These are phyloP conservation scores for Quercus rubra DNA, from an alignment of 306 rosid genomes.

Conservation along the genomic window DNA sequence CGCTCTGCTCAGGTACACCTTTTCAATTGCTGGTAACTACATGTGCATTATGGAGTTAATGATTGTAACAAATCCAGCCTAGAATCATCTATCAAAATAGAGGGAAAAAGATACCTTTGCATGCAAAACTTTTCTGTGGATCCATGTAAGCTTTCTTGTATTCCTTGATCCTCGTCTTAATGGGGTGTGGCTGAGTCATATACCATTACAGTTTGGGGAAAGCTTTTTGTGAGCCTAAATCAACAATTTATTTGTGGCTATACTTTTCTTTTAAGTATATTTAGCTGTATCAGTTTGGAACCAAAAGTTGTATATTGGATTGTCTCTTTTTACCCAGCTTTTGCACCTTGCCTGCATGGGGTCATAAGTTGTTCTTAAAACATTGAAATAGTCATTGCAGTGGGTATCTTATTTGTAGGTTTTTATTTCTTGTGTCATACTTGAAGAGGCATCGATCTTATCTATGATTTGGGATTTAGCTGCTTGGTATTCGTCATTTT, in stretches of 20 bases:
- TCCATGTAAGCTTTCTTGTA: not conserved
- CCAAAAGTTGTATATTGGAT: not conserved
- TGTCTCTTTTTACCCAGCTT: not conserved
- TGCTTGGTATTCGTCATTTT: slow-evolving; percentile 12
- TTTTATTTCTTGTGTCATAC: not conserved
- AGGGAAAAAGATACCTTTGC: not conserved
- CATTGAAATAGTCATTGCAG: not conserved
- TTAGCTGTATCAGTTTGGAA: not conserved
- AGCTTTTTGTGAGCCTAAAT: not conserved
- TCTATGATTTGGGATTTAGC: not conserved
- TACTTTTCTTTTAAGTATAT: not conserved
- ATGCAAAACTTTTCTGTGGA: not conserved
- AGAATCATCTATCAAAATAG: not conserved
- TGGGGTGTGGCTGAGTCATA: not conserved
- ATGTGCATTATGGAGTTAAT: slow-evolving; percentile 15
- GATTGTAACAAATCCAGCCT: slow-evolving; percentile 2
- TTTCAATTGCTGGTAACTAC: slow-evolving; percentile 10
- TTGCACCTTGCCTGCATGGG: not conserved
- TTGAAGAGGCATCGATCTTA: not conserved
- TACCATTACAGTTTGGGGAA: not conserved
- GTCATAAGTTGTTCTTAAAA: not conserved
- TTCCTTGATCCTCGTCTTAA: not conserved
- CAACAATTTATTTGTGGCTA: not conserved
- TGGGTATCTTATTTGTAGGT: not conserved
- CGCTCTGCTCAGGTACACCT: slow-evolving; percentile 88